Evolutionary conservation across 805 yeast species (phyloP).

Genomic region (Hyphopichia homilentoma): DNA sequence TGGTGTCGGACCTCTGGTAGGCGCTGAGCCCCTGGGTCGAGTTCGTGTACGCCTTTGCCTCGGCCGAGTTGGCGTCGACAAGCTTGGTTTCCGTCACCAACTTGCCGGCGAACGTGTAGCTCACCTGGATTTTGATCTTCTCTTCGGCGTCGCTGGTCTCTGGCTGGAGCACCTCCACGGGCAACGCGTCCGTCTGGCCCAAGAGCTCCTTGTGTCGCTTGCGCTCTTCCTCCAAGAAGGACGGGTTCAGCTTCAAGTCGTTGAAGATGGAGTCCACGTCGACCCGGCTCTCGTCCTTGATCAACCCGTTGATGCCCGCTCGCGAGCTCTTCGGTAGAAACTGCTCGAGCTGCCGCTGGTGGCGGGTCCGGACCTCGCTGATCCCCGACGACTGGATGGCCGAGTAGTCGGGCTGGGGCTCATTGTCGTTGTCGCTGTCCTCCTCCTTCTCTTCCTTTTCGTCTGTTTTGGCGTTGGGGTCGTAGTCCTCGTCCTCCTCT

Average conservation of each 20-base stretch:
- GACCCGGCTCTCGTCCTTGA: slow-evolving; percentile 10
- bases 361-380: slow-evolving; percentile 67
- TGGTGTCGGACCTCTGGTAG: slow-evolving; percentile 8
- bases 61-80: slow-evolving; percentile 77
- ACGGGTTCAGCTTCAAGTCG: slow-evolving; percentile 16
- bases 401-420: slow-evolving; percentile 38
- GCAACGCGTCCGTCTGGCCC: slow-evolving; percentile 5
- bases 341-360: slow-evolving; percentile 39
- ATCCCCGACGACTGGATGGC: slow-evolving; percentile 44
- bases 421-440: slow-evolving; percentile 30
- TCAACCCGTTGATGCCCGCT: slow-evolving; percentile 11
- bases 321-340: slow-evolving; percentile 7
- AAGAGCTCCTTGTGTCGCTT: slow-evolving; percentile 1
- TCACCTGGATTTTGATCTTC: slow-evolving; percentile 66
- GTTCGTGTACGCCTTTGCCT: slow-evolving; percentile 76
- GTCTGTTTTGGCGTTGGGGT: slow-evolving; percentile 18
- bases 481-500: slow-evolving; percentile 32
- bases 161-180: slow-evolving; percentile 4
- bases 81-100: slow-evolving; percentile 69
- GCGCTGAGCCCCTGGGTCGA: slow-evolving; percentile 40
- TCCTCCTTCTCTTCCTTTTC: slow-evolving; percentile 26
- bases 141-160: slow-evolving; percentile 21
- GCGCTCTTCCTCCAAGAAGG: not conserved
- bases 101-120: slow-evolving; percentile 89
- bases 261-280: slow-evolving; percentile 33